These are phyloP conservation scores for Lentinula boryana DNA, from an alignment of 768 basidiomycete genomes.

Conservation along the genomic window DNA sequence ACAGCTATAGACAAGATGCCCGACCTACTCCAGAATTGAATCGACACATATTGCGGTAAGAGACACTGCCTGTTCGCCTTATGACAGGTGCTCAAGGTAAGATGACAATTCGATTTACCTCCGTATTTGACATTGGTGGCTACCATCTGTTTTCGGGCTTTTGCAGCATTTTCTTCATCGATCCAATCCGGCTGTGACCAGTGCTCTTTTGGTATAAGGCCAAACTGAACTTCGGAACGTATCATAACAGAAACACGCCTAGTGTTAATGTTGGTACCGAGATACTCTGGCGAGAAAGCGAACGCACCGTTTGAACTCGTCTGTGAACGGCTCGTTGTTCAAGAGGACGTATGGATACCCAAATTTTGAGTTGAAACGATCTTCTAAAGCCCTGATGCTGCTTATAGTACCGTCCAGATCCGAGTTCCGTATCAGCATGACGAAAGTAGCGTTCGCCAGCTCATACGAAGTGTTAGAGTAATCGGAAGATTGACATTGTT, in stretches of 20 bases:
- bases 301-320: conserved; percentile 64
- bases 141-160: conserved; percentile 54
- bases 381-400: conserved; percentile 74
- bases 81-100: conserved; percentile 34
- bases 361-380: conserved; percentile 73
- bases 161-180: conserved; percentile 59
- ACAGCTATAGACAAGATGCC: background rate
- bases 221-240: conserved; percentile 36
- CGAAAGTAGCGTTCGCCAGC: conserved; percentile 34
- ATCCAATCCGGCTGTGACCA: conserved; percentile 76
- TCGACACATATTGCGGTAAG: conserved; percentile 65
- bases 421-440: conserved; percentile 58
- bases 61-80: conserved; percentile 17
- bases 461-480: background rate
- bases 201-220: conserved; percentile 56
- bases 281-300: background rate
- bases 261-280: background rate
- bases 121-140: conserved; percentile 39
- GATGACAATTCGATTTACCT: conserved; percentile 15
- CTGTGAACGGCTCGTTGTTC: conserved; percentile 75
- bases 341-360: conserved; percentile 83
- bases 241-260: conserved; percentile 25
- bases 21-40: conserved; percentile 56
- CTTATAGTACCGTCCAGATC: conserved; percentile 58
- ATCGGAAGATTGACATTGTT: background rate